These are phyloP conservation scores for Neurospora intermedia DNA, from an alignment of 495 filamentous ascomycete species.

Conservation along the genomic window DNA sequence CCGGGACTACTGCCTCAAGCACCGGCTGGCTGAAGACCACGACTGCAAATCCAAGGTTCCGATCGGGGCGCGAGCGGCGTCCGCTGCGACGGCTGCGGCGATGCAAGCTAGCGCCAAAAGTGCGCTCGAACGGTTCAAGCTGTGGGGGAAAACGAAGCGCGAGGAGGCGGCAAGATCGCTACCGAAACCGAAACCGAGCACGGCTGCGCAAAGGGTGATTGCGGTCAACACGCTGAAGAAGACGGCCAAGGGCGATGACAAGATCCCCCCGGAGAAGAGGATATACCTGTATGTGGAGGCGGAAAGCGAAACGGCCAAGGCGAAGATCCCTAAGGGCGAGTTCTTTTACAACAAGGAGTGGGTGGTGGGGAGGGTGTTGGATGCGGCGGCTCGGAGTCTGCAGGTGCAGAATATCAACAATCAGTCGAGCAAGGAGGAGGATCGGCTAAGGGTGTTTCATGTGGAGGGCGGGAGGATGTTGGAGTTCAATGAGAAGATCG, in stretches of 20 bases:
- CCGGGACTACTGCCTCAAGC: constrained; percentile 81
- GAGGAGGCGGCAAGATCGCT: constrained; percentile 35
- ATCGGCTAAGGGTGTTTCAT: constrained; percentile 76
- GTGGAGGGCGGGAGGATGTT: constrained; percentile 79
- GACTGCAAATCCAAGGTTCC: constrained; percentile 61
- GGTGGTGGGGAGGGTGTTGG: constrained; percentile 80
- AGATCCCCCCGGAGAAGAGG: constrained; percentile 65
- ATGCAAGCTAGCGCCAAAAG: constrained; percentile 49
- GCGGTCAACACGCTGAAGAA: constrained; percentile 69
- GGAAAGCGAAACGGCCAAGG: constrained; percentile 63
- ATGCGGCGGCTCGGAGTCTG: constrained; percentile 72
- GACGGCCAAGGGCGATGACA: constrained; percentile 78
- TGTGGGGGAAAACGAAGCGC: constrained; percentile 40
- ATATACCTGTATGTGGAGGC: constrained; percentile 82
- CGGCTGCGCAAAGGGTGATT: constrained; percentile 45
- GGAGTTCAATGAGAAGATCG: constrained; percentile 76
- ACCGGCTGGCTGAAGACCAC: constrained; percentile 81
- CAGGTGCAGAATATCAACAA: constrained; percentile 87
- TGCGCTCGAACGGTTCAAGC: constrained; percentile 56
- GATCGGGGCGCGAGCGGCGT: constrained; percentile 48
- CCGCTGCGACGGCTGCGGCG: constrained; percentile 17
- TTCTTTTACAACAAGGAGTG: constrained; percentile 81
- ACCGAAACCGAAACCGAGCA: constrained; percentile 50
- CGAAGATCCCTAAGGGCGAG: constrained; percentile 63
- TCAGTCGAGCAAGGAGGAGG: constrained; percentile 62